Evolutionary conservation across 2,329 filamentous ascomycete genomes (phyloP).

Genomic region (Trichocomaceae sp.): DNA sequence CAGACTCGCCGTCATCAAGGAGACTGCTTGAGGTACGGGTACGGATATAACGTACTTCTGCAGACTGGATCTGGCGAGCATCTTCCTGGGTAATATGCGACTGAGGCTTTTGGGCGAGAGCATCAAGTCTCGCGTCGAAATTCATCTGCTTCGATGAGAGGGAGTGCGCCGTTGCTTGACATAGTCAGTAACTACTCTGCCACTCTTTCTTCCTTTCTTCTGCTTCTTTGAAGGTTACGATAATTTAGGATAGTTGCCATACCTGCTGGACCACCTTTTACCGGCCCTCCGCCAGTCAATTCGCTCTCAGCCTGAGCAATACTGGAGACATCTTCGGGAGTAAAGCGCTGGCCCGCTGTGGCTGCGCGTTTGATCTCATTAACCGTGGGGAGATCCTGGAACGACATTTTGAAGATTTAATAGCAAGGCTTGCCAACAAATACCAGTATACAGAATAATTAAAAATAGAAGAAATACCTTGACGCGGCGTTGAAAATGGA

Average conservation of each 20-base stretch:
- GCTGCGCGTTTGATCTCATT: constrained; percentile 27
- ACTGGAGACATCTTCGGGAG: constrained; percentile 25
- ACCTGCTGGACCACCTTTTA: constrained; percentile 30
- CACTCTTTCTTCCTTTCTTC: not conserved
- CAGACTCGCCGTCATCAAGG: not conserved
- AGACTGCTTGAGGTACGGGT: not conserved
- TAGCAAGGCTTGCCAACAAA: too few species aligned
- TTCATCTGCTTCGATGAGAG: constrained; percentile 29
- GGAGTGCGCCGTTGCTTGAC: constrained; percentile 27
- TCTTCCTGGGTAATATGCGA: constrained; percentile 29
- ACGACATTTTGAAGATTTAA: constrained; percentile 4
- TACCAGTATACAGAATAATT: too few species aligned
- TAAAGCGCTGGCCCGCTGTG: constrained; percentile 28
- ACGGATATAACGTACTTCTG: constrained; percentile 20
- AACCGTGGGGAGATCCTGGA: constrained; percentile 23
- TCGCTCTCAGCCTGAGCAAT: constrained; percentile 29
- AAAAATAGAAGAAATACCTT: too few species aligned
- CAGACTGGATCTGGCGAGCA: constrained; percentile 27
- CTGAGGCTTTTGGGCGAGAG: constrained; percentile 26
- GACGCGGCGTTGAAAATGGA: too few species aligned
- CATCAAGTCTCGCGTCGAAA: constrained; percentile 28
- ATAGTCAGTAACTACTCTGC: not conserved
- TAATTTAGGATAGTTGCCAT: not conserved
- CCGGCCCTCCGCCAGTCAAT: constrained; percentile 25
- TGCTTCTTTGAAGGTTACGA: not conserved